A percentile compares a stretch with the other conserved stretches of the same genome.
phyloP scores from a whole-genome alignment of 2,329 filamentous ascomycete species.

The Penicillium hordei region DNA sequence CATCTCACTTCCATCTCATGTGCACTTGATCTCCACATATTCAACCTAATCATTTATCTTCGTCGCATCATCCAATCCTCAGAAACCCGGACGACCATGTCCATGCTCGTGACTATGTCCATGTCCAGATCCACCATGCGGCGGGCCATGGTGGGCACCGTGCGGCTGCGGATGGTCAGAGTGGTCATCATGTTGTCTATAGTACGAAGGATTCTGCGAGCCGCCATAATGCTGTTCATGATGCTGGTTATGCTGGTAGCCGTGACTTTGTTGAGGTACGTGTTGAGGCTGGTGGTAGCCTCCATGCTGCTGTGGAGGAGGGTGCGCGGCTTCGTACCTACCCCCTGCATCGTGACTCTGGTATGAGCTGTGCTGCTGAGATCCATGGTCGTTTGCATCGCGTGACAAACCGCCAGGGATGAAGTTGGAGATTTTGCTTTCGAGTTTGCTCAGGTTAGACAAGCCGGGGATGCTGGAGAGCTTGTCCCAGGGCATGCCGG shows the following conservation, averaged over 20 bases:
- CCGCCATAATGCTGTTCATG: neutral
- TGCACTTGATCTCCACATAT: neutral
- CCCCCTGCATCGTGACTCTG: neutral
- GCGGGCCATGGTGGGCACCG: neutral
- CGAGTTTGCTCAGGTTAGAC: slow-evolving; percentile 39
- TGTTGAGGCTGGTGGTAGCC: neutral
- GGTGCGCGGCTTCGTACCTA: neutral
- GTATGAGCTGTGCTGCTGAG: neutral
- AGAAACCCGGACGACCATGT: neutral
- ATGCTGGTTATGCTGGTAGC: neutral
- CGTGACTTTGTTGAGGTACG: neutral
- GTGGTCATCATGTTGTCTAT: neutral
- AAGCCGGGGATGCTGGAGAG: slow-evolving; percentile 33
- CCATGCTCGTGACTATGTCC: neutral
- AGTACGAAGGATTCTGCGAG: neutral
- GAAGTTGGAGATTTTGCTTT: slow-evolving; percentile 33
- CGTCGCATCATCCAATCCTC: neutral
- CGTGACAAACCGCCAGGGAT: slow-evolving; percentile 26
- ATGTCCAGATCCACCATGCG: neutral
- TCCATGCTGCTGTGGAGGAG: neutral
- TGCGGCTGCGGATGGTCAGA: neutral
- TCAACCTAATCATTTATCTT: neutral
- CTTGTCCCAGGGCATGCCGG: slow-evolving; percentile 27
- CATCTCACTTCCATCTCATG: neutral
- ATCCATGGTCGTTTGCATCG: neutral